Conservation (phyloP, 768 basidiomycete species). For the Phylloporus sp. region DNA sequence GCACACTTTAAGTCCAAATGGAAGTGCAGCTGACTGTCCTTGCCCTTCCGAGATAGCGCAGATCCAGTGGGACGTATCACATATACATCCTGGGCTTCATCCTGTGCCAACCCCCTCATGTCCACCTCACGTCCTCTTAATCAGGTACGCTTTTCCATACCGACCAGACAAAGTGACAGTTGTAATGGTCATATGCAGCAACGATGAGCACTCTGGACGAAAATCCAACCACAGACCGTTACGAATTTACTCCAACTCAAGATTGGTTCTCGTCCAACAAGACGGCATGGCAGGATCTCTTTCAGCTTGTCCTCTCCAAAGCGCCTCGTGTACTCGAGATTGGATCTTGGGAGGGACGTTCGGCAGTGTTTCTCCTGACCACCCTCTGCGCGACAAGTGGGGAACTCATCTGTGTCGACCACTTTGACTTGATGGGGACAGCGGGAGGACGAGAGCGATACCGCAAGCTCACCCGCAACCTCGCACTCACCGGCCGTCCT, state of each 20-base stretch:
- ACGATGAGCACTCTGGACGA: constrained; percentile 10
- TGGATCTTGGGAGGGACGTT: constrained; percentile 63
- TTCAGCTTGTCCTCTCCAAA: constrained; percentile 35
- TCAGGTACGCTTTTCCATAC: not conserved
- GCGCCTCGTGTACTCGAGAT: constrained; percentile 52
- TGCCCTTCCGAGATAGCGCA: not conserved
- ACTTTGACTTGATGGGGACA: constrained; percentile 52
- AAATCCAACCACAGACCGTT: constrained; percentile 15
- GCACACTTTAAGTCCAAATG: constrained; percentile 11
- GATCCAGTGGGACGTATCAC: constrained; percentile 7
- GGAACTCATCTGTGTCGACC: constrained; percentile 53
- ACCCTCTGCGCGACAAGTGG: constrained; percentile 43
- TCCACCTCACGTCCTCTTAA: not conserved
- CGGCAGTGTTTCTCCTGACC: constrained; percentile 51
- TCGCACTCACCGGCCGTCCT: constrained; percentile 40
- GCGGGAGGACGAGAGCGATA: constrained; percentile 44
- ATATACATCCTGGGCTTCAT: constrained; percentile 13
- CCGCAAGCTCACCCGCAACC: constrained; percentile 44
- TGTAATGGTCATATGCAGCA: constrained; percentile 8
- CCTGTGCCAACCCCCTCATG: not conserved
- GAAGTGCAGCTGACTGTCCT: not conserved
- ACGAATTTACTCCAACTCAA: constrained; percentile 48
- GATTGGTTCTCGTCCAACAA: constrained; percentile 54
- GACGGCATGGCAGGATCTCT: constrained; percentile 40
- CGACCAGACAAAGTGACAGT: not conserved